These are phyloP conservation scores for Cladophialophora bantiana DNA, from an alignment of 2,329 filamentous ascomycete species.

Conservation along the genomic window DNA sequence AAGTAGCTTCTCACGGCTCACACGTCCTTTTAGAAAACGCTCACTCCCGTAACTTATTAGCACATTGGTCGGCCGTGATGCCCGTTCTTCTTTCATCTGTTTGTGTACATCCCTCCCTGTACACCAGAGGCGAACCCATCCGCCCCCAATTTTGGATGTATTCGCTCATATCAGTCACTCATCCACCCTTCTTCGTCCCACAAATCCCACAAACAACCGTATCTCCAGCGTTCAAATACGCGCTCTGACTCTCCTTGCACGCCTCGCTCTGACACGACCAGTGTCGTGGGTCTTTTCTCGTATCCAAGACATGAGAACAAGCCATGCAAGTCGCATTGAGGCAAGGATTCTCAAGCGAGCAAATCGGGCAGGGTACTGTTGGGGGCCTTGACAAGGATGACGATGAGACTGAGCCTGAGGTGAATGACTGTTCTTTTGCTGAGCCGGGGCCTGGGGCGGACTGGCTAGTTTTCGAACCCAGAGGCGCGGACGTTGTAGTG, in stretches of 20 bases:
- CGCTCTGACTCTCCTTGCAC: constrained; percentile 59
- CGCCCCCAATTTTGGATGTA: background rate
- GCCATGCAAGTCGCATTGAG: constrained; percentile 67
- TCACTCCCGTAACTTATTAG: too few species aligned
- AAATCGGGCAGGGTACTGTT: constrained; percentile 62
- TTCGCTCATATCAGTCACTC: background rate
- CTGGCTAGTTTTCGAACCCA: background rate
- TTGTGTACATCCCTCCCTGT: too few species aligned
- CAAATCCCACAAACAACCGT: constrained; percentile 75
- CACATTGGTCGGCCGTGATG: too few species aligned
- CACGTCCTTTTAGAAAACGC: too few species aligned
- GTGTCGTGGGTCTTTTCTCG: constrained; percentile 59
- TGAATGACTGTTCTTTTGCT: background rate
- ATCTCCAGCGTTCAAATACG: constrained; percentile 74
- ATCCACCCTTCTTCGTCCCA: constrained; percentile 51
- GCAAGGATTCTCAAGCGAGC: constrained; percentile 69
- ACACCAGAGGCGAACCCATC: too few species aligned
- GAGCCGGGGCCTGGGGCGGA: background rate
- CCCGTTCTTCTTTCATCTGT: too few species aligned
- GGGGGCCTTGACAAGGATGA: constrained; percentile 1
- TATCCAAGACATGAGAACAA: constrained; percentile 73
- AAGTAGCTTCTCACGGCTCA: too few species aligned
- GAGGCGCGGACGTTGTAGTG: background rate
- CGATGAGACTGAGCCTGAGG: background rate
- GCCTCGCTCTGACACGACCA: constrained; percentile 68